Base-by-base conservation (phyloP, 2,329 filamentous ascomycete species). In the Thielaviopsis euricoi region DNA sequence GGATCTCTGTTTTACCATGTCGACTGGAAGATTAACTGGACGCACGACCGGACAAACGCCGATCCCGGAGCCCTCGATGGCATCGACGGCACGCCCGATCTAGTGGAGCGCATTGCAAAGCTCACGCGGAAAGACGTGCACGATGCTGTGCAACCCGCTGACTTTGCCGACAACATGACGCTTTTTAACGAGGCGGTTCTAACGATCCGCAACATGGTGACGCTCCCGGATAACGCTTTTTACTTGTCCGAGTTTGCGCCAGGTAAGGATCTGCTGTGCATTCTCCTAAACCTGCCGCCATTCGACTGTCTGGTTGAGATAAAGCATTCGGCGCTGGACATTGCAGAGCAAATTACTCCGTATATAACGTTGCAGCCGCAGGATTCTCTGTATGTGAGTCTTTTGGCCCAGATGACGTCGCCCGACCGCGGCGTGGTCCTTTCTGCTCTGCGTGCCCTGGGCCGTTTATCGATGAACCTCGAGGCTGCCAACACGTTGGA, bases 131-230 rank as follows among this genome's bases (percentile, higher is more conserved):
- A 76, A 61, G 67, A 82, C 22, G 73, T 84, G 17, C 74, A 82
- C 2, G 83, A 86, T 61, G 80, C 88, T 64, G 75, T 96, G 25
- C 80, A 90, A 62, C 81, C 88, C 0, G 81, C 81, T 29, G 77
- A 83, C 6, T 87, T 86, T 63, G 77, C 80, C 15, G 83, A 89
- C 62, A 75, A 79, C 49, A 75, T 97, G 61, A 79, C 86, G 13
- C 80, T 88, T 62, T 78, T 95, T 61, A 91, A 86, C 23, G 90
- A 97, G 69, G 89, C 93, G 1, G 83, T 86, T 21, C 74, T 97
- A 52, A 90, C 95, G 19, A 76, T 97, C 50, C 82, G 93, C 55
- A 98, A 98, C 68, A 96, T 98, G 89, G 85, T 90, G n/a, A 87
- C 94, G 70, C 75, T 96, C 21, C 81, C 84, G 22, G 89, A 95